These are phyloP conservation scores for Thecaphora thlaspeos DNA, from an alignment of 1,284 basidiomycete species.

Conservation along the genomic window DNA sequence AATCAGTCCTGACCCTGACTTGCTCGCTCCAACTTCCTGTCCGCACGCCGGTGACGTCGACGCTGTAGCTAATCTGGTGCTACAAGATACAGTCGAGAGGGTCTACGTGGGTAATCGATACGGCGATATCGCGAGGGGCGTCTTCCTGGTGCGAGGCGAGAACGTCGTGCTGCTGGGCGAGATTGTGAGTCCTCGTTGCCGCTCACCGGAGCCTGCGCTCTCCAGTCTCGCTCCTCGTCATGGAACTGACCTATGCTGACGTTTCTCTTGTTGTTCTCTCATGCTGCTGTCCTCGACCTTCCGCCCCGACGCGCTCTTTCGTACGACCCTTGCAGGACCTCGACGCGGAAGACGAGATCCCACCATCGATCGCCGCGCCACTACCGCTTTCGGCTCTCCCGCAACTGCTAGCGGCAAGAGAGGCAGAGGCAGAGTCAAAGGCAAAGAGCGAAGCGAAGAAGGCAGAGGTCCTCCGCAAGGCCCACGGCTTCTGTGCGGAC, in stretches of 20 bases:
- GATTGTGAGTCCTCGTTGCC: conserved; percentile 81
- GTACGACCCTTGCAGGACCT: conserved; percentile 51
- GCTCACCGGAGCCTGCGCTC: too few relatives aligned
- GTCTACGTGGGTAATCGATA: conserved; percentile 67
- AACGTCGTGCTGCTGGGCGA: conserved; percentile 97
- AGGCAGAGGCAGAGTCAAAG: conserved; percentile 43
- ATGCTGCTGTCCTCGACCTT: too few relatives aligned
- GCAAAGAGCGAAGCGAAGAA: conserved; percentile 44
- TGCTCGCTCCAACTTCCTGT: too few relatives aligned
- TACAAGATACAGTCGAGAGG: conserved; percentile 66
- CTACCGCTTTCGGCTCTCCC: conserved; percentile 43
- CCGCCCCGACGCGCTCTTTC: too few relatives aligned
- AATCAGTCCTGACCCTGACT: too few relatives aligned
- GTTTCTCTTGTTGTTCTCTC: too few relatives aligned
- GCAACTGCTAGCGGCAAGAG: conserved; percentile 39
- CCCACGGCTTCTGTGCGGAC: conserved; percentile 50
- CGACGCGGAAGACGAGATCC: conserved; percentile 53
- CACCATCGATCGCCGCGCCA: conserved; percentile 42
- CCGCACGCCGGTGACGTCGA: too few relatives aligned
- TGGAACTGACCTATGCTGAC: too few relatives aligned
- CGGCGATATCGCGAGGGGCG: conserved; percentile 79
- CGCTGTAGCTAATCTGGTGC: conserved; percentile 93
- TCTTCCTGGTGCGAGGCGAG: conserved; percentile 94
- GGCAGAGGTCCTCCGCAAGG: conserved; percentile 42
- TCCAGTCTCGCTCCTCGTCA: too few relatives aligned